phyloP scores from a whole-genome alignment of 1,284 basidiomycete species.

The Golubevia pallescens region DNA sequence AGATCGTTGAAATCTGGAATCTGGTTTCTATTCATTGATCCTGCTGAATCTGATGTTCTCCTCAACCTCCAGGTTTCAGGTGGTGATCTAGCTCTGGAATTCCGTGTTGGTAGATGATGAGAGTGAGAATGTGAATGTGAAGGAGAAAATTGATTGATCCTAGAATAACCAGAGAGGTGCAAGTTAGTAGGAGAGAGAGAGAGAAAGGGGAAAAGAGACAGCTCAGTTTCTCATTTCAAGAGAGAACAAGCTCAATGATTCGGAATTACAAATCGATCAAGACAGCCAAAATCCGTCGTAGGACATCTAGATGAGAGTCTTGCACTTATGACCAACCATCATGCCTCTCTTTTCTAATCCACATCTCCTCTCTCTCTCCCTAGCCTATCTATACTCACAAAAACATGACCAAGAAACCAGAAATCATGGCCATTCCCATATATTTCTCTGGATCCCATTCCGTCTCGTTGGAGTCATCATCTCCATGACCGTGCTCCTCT shows the following conservation, averaged over 20 bases:
- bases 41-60: background rate
- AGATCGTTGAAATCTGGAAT: too few relatives aligned
- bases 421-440: conserved; percentile 41
- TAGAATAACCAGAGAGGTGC: too few relatives aligned
- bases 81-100: background rate
- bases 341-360: too few relatives aligned
- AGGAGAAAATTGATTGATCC: background rate
- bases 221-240: too few relatives aligned
- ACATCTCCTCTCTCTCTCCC: too few relatives aligned
- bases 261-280: too few relatives aligned
- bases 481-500: conserved; percentile 14
- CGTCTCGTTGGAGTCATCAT: conserved; percentile 8
- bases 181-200: too few relatives aligned
- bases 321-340: too few relatives aligned
- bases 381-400: conserved; percentile 4
- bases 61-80: background rate
- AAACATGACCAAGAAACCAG: conserved; percentile 57
- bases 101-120: background rate
- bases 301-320: too few relatives aligned
- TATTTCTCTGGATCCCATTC: conserved; percentile 24
- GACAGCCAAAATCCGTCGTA: too few relatives aligned
- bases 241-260: too few relatives aligned
- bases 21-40: background rate
- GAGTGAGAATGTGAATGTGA: background rate
- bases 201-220: too few relatives aligned